Percentiles rank a stretch among this genome's conserved stretches.
Conservation (phyloP, 768 basidiomycete genomes). For the Ramaria sp. region DNA sequence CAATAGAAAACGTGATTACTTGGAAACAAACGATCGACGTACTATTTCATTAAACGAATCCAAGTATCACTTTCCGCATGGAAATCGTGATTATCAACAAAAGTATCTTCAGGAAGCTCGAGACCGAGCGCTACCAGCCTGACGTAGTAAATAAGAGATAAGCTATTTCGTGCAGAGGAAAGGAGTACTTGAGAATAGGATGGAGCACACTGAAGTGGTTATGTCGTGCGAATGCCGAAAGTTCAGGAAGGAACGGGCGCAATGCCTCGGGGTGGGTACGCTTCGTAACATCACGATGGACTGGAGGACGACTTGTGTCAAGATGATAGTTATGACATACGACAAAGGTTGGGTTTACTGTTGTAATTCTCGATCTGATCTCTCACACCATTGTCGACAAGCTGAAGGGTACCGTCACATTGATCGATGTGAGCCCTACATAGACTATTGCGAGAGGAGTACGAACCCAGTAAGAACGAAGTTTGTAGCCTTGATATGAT, state of each 20-base stretch:
- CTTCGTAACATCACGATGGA: constrained; percentile 38
- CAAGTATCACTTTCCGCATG: constrained; percentile 28
- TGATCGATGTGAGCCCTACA: background rate
- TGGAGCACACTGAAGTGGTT: constrained; percentile 44
- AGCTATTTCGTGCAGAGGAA: background rate
- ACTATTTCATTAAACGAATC: constrained; percentile 41
- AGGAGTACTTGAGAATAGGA: constrained; percentile 31
- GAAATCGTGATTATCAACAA: constrained; percentile 38
- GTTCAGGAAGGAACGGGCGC: constrained; percentile 42
- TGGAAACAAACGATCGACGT: constrained; percentile 9
- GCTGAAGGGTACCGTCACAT: constrained; percentile 24
- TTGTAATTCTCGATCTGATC: constrained; percentile 60
- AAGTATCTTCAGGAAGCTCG: constrained; percentile 42
- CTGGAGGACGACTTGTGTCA: constrained; percentile 19
- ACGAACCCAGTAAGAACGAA: constrained; percentile 41
- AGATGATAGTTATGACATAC: background rate
- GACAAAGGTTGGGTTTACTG: constrained; percentile 26
- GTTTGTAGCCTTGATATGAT: constrained; percentile 47
- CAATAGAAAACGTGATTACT: background rate
- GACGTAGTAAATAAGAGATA: background rate
- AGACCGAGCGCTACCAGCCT: constrained; percentile 43
- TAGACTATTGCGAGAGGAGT: background rate
- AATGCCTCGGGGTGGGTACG: constrained; percentile 39
- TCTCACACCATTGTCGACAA: constrained; percentile 48
- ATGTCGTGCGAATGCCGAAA: constrained; percentile 37